Base-by-base conservation (phyloP, 2,329 filamentous ascomycete species). In the Karstenula rhodostoma region DNA sequence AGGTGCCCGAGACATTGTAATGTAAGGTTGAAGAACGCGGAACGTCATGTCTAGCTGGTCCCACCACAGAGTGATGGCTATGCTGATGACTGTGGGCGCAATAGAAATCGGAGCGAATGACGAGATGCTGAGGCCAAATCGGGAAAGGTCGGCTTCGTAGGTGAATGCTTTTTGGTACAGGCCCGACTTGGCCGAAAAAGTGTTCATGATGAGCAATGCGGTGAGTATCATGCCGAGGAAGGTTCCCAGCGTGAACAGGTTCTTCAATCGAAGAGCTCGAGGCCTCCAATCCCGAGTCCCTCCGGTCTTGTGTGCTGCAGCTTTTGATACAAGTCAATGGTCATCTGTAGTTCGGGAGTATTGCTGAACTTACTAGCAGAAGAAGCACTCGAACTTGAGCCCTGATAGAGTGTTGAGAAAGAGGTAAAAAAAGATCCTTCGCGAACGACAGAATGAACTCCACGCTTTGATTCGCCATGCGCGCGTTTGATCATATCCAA, bases 81-180 rank as follows among this genome's bases (percentile, higher is more conserved):
- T 63, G 57, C 61, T 63, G 6, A 67, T 33, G n/a, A 67, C n/a
- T 3, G 69, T 66, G 2, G 68, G 68, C 19, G 53, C 66, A 17
- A 71, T 67, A 0, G 68, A 69, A 9, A 68, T 66, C 9, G 68
- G 68, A 15, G 67, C 67, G 32, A 69, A 67, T 0, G 59, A 61
- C 1, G 62, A 58, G 15, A 69, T 60, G 37, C 62, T 63, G 5
- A 64, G 40, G 1, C 54, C 56, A 7, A 66, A 56, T 3, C 53
- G 57, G 13, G 66, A 64, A 7, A 69, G 35, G 37, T 67, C 58
- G 3, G 63, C 55, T 56, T 69, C 50, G 44, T 67, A 69, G 0
- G 62, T 54, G 32, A 71, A 69, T 3, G 62, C 67, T 27, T 56
- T 22, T 44, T 68, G 64, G n/a, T 65, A 68, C 6, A 69, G 59